Base-by-base conservation (phyloP, 2,329 filamentous ascomycete genomes). In the Curvularia eragrostidis region DNA sequence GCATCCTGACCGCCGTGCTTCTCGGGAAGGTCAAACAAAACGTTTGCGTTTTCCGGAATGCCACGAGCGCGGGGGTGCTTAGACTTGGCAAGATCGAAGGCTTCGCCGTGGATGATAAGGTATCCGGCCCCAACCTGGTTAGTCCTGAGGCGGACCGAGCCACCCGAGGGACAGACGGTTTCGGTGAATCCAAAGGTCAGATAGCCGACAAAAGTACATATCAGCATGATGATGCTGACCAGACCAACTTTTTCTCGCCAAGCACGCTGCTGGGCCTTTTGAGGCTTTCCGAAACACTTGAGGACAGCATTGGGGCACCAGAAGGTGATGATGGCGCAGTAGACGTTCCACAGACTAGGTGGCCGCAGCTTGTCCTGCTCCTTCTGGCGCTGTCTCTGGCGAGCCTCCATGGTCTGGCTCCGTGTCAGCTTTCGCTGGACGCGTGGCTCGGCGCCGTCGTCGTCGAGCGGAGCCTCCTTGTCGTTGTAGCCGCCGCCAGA, bases 181-280 rank as follows among this genome's bases (percentile, higher is more conserved):
- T 90, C 85, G 3, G 91, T 98, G 78, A 99, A 99, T 43, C 95
- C 95, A 71, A 99, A 99, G 0, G 95, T 99, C 52, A 99, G 81
- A 80, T 94, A 99, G 72, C 95, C 95, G 47, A 99, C 94, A 72
- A 93, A 87, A 9, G 87, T 85, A 82, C 93, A 96, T 73, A 98
- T 93, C 59, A 89, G 74, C 30, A 97, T 74, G 74, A 99, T 99
- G 73, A 99, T 88, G 79, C 93, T 97, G 79, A 97, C 91, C 57
- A 99, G 81, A 2, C 95, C 95, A 83, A 99, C 96, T 84, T 99
- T 99, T 76, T 99, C 95, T 65, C 95, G 87, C 95, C 95, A 99
- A 2, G 95, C 95, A 70, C 92, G 86, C 73, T 93, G 90, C 77
- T 98, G 92, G 15, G 89, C 92, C 77, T 91, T 95, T 44, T 91